Conservation (phyloP, 257 asterid genomes). For the Primulina tabacum region DNA sequence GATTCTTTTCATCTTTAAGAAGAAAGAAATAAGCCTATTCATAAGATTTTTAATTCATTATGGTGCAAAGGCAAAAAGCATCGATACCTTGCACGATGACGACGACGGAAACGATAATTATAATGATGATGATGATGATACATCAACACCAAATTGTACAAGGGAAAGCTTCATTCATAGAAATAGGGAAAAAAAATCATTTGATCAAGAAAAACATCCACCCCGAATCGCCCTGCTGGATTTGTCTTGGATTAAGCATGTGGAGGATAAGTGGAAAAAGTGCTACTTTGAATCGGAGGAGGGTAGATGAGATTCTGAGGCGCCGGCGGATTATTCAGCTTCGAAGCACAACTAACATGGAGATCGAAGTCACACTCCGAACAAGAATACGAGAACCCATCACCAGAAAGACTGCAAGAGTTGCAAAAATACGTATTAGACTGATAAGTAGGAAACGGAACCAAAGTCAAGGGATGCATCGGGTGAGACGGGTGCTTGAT, state of each 20-base stretch:
- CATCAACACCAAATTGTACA: no score
- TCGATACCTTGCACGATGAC: no score
- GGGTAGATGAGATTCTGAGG: slow-evolving; percentile 26
- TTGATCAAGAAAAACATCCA: no score
- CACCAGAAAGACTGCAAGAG: slow-evolving; percentile 44
- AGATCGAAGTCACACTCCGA: slow-evolving; percentile 67
- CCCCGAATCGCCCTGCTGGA: background rate
- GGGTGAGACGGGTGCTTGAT: slow-evolving; percentile 54
- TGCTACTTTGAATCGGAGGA: slow-evolving; percentile 24
- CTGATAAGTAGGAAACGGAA: slow-evolving; percentile 56
- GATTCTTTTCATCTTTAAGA: no score
- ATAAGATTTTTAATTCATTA: no score
- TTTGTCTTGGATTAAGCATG: background rate
- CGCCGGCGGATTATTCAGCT: slow-evolving; percentile 11
- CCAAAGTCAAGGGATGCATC: slow-evolving; percentile 47
- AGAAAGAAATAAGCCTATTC: no score
- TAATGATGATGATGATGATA: no score
- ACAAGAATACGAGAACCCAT: slow-evolving; percentile 54
- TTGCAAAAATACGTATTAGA: slow-evolving; percentile 55
- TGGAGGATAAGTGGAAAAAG: slow-evolving; percentile 23
- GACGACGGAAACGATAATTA: no score
- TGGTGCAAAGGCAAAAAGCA: no score
- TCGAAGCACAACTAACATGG: slow-evolving; percentile 55
- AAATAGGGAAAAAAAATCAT: no score
- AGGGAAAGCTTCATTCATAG: no score